These are phyloP conservation scores for Hyphopichia burtonii DNA, from an alignment of 1,139 yeast species.

Conservation along the genomic window DNA sequence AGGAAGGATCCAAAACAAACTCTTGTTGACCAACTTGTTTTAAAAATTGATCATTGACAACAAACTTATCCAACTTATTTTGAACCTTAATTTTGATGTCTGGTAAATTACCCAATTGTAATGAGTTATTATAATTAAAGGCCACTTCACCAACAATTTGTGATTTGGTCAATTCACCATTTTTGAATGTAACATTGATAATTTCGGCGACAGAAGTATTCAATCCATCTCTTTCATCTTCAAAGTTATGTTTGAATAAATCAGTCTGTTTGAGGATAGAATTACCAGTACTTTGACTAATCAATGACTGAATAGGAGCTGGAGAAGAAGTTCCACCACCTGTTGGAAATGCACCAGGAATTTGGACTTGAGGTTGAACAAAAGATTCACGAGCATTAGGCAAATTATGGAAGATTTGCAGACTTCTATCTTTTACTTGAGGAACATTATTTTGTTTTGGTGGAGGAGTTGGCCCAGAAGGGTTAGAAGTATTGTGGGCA, in stretches of 20 bases:
- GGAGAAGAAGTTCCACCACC: not conserved
- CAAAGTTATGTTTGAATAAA: constrained; percentile 45
- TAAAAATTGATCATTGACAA: constrained; percentile 45
- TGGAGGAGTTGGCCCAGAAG: constrained; percentile 6
- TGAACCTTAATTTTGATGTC: constrained; percentile 31
- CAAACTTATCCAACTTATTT: constrained; percentile 29
- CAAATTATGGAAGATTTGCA: constrained; percentile 53
- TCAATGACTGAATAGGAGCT: constrained; percentile 11
- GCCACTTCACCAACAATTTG: constrained; percentile 81
- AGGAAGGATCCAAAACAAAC: constrained; percentile 32
- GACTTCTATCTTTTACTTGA: constrained; percentile 31
- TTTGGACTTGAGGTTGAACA: constrained; percentile 13
- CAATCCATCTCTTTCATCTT: constrained; percentile 59
- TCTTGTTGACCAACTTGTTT: constrained; percentile 28
- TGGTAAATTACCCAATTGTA: constrained; percentile 5
- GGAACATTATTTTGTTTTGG: not conserved
- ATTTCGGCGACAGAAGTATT: constrained; percentile 80
- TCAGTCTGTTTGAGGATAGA: constrained; percentile 31
- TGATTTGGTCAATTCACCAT: constrained; percentile 57
- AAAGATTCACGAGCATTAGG: constrained; percentile 43
- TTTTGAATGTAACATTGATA: constrained; percentile 69
- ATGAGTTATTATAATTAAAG: constrained; percentile 48
- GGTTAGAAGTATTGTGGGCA: constrained; percentile 19
- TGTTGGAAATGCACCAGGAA: not conserved
- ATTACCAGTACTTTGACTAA: constrained; percentile 35